These are phyloP conservation scores for Tetrahymena borealis DNA, from an alignment of 73 alveolate species.

Conservation along the genomic window DNA sequence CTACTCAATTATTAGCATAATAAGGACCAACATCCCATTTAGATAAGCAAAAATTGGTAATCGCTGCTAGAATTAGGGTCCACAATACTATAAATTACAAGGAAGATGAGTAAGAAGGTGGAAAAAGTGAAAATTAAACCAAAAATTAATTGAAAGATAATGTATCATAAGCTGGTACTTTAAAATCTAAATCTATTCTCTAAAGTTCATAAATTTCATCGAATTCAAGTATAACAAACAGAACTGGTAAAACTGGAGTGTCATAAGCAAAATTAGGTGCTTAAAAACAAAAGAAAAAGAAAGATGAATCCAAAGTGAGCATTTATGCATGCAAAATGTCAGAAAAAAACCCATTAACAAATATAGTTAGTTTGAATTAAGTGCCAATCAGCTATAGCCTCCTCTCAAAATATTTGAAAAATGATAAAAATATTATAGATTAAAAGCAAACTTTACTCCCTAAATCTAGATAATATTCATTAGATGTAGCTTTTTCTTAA, in stretches of 20 bases:
- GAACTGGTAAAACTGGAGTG: not conserved
- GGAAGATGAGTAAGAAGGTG: not conserved
- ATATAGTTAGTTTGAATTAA: not conserved
- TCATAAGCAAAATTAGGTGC: not conserved
- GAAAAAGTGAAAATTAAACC: not conserved
- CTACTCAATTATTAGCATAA: not conserved
- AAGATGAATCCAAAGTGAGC: not conserved
- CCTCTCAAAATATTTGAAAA: not conserved
- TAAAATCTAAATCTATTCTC: not conserved
- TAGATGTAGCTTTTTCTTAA: not conserved
- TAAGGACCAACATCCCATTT: not conserved
- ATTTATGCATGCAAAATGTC: not conserved
- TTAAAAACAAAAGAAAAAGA: not conserved
- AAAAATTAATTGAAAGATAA: not conserved
- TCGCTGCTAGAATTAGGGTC: not conserved
- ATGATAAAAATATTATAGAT: not conserved
- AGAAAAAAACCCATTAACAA: not conserved
- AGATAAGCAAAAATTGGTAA: not conserved
- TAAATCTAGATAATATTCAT: not conserved
- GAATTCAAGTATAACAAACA: not conserved
- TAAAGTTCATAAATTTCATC: not conserved
- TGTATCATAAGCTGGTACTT: not conserved
- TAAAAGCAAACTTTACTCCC: not conserved
- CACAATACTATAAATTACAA: not conserved
- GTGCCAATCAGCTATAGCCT: not conserved